Base-by-base conservation (phyloP, 768 basidiomycete genomes). In the Tylopilus felleus region DNA sequence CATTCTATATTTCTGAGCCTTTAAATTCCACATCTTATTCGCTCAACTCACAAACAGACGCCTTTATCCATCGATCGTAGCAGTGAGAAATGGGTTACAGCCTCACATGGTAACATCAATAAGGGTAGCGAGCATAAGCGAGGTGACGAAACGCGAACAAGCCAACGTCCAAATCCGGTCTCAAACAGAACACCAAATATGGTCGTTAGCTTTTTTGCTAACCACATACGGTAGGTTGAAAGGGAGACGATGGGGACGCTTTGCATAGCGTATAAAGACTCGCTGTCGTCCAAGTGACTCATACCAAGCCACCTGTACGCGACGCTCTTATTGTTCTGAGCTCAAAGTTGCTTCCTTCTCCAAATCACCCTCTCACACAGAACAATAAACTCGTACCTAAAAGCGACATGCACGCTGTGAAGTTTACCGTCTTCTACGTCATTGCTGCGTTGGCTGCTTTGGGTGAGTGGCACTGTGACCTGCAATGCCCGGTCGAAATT, bases 321-420 rank as follows among this genome's bases (percentile, higher is more conserved):
- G 53, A 57, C 55, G 33, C 52, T 61, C 68, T 68, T 70, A 70
- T 71, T 71, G 68, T 70, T 72, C 58, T 61, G 56, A 35, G 39
- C 44, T 49, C 46, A 42, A 42, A 42, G 6, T 46, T 47, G 14
- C 45, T 47, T 25, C 33, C 14, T 39, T 40, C 48, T 25, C 29
- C 48, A 50, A 47, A 49, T 16, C 47, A 14, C 10, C 31, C 12
- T 19, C 51, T 47, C 42, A 36, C 36, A 39, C 46, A 57, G 56
- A 64, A 72, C 66, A 72, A 71, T 68, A 66, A 65, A 47, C 53
- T 0, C 52, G 49, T 55, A n/a, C 54, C 64, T 22, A 60, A 70
- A 66, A 59, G 27, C 51, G 53, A 50, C 12, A 72, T 71, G 66
- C 35, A 69, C 60, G 40, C 59, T 23, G 48, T 29, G 17, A 72